Evolutionary conservation across 345 rosid species (phyloP).

Genomic region (Corchorus olitorius): DNA sequence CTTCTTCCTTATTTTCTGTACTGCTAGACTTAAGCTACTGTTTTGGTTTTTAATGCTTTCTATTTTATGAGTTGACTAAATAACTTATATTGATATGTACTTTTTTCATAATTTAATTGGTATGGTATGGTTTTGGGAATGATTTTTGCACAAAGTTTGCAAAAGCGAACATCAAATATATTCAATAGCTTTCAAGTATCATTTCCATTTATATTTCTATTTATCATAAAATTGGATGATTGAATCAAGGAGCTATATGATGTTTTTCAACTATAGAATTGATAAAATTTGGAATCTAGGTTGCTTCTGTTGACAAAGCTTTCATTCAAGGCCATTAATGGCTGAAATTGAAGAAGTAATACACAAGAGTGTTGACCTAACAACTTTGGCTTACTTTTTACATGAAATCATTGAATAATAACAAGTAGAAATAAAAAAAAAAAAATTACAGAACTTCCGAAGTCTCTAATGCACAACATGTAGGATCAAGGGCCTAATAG

Average conservation of each 20-base stretch:
- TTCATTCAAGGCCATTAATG: not conserved
- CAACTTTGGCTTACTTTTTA: no score
- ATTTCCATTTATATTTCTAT: not conserved
- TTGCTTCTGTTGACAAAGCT: no score
- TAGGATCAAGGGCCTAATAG: no score
- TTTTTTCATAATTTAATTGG: not conserved
- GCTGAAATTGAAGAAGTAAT: not conserved
- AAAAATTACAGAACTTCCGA: not conserved
- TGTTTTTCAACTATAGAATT: no score
- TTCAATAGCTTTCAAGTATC: not conserved
- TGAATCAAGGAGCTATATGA: not conserved
- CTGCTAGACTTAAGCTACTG: slow-evolving; percentile 2
- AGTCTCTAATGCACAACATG: no score
- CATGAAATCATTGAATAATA: no score
- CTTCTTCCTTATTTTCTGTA: not conserved
- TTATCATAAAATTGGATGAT: no score
- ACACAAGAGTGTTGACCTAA: no score
- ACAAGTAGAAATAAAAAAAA: not conserved
- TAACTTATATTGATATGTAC: not conserved
- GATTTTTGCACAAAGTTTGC: not conserved
- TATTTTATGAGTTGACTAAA: not conserved
- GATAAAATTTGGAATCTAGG: not conserved
- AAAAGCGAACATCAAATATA: not conserved
- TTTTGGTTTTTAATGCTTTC: slow-evolving; percentile 8
- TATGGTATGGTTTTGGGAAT: not conserved